phyloP scores from a whole-genome alignment of 306 rosid species.

The Rubus parviflorus region DNA sequence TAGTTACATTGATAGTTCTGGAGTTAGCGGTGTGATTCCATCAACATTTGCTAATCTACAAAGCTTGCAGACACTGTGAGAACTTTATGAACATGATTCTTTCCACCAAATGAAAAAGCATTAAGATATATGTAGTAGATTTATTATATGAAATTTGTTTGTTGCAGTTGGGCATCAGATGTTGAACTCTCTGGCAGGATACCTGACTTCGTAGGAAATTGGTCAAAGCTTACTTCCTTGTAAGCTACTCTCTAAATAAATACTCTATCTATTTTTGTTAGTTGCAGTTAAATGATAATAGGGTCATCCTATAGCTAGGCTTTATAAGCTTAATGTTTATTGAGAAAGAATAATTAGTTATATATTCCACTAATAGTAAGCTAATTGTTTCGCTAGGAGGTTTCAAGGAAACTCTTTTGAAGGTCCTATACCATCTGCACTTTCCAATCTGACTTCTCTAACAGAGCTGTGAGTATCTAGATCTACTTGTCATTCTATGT shows the following conservation, averaged over 20 bases:
- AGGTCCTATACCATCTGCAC: slow-evolving; percentile 64
- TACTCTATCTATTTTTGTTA: not conserved
- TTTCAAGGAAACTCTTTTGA: slow-evolving; percentile 79
- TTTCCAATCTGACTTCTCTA: slow-evolving; percentile 67
- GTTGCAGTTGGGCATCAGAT: slow-evolving; percentile 73
- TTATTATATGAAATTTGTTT: slow-evolving; percentile 3
- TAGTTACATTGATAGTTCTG: slow-evolving; percentile 75
- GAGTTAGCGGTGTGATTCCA: slow-evolving; percentile 79
- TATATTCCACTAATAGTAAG: not conserved
- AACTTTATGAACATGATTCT: slow-evolving; percentile 12
- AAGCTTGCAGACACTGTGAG: slow-evolving; percentile 57
- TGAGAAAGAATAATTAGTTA: not conserved
- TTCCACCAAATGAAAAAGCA: not conserved
- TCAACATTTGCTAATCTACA: slow-evolving; percentile 55
- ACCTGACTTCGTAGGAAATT: slow-evolving; percentile 78
- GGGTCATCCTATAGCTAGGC: not conserved
- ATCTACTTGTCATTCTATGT: slow-evolving; percentile 7
- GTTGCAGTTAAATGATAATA: not conserved
- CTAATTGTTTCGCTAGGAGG: slow-evolving; percentile 49
- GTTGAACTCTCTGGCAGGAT: slow-evolving; percentile 55
- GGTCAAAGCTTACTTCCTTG: slow-evolving; percentile 57
- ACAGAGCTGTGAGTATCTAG: slow-evolving; percentile 57
- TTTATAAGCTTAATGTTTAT: not conserved
- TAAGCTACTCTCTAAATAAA: slow-evolving; percentile 38
- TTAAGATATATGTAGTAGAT: not conserved